Evolutionary conservation across 1,284 basidiomycete species (phyloP), one percentile per base, ranked within the genome.

Genomic region (Fomes fomentarius): DNA sequence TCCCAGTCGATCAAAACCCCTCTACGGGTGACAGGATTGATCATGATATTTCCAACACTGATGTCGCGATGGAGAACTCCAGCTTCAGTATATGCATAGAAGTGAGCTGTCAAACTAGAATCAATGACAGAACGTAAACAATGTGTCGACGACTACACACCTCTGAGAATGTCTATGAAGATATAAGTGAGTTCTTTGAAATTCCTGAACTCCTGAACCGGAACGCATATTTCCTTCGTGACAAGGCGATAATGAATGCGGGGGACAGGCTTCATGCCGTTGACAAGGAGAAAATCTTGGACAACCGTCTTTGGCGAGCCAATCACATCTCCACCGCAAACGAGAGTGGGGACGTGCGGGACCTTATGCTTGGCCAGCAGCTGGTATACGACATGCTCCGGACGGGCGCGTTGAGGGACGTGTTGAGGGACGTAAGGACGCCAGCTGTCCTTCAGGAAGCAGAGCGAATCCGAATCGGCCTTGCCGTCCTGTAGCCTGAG

Each of bases 1-100:
- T 61, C 61, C 61, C 58, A 63, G 50, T 63, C 59, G 25, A n/a
- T 50, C 3, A 61, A 42, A 9, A 61, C 10, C 12, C 10, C 26
- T 19, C 28, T 1, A 40, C 34, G 15, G 19, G 22, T 25, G 5
- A n/a, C 9, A 1, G 31, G 41, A 28, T 40, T 37, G 12, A 58
- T 58, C 28, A 61, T 19, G 38, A 61, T 56, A 39, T 61, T 63
- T 11, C 38, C 52, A 15, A 34, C 34, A 30, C 59, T 63, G 49
- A 63, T 35, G 35, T 63, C 54, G n/a, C 52, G 41, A 44, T 63
- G 62, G 24, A 63, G 47, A 30, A 63, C n/a, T 3, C 45, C 41
- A 7, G 56, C 61, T 24, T 44, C 43, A 8, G 15, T 33, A 45
- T 53, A 60, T 6, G 54, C 54, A 33, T 47, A 52, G 12, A 41